Conservation (phyloP, 1,139 yeast genomes). For the Pichia sp. region DNA sequence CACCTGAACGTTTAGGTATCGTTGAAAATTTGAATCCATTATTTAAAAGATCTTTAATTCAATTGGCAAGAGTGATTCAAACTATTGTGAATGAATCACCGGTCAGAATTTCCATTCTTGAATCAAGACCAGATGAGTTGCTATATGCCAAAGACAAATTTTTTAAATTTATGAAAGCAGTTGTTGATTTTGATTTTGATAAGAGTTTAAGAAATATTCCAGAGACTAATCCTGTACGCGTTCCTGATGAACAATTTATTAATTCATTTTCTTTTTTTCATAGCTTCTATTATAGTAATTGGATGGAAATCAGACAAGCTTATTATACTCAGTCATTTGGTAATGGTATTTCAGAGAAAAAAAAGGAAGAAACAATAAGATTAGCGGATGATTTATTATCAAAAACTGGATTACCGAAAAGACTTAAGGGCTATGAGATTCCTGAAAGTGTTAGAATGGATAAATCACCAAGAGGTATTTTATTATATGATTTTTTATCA, state of each 20-base stretch:
- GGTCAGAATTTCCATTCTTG: constrained; percentile 55
- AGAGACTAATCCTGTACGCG: not conserved
- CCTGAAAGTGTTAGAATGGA: constrained; percentile 45
- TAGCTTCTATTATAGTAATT: constrained; percentile 56
- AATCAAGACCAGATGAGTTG: constrained; percentile 38
- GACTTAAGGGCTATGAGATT: constrained; percentile 46
- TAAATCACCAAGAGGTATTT: constrained; percentile 40
- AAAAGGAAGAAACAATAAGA: constrained; percentile 19
- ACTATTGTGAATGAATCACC: constrained; percentile 76
- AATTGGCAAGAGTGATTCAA: constrained; percentile 80
- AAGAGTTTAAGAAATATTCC: constrained; percentile 7
- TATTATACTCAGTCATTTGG: constrained; percentile 16
- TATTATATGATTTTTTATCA: constrained; percentile 68
- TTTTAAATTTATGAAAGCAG: constrained; percentile 39
- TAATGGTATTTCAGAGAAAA: constrained; percentile 25
- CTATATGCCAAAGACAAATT: constrained; percentile 40
- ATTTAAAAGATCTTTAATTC: constrained; percentile 68
- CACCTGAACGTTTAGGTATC: constrained; percentile 68
- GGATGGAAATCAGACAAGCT: constrained; percentile 43
- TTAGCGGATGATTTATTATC: constrained; percentile 31
- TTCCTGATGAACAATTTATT: constrained; percentile 1
- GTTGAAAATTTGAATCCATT: constrained; percentile 27
- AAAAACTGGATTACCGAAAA: constrained; percentile 38
- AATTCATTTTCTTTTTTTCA: constrained; percentile 45
- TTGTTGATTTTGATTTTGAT: constrained; percentile 16